Evolutionary conservation across 2,329 filamentous ascomycete species (phyloP), one percentile per base, ranked within the genome.

Genomic region (Metarhizium rileyi): DNA sequence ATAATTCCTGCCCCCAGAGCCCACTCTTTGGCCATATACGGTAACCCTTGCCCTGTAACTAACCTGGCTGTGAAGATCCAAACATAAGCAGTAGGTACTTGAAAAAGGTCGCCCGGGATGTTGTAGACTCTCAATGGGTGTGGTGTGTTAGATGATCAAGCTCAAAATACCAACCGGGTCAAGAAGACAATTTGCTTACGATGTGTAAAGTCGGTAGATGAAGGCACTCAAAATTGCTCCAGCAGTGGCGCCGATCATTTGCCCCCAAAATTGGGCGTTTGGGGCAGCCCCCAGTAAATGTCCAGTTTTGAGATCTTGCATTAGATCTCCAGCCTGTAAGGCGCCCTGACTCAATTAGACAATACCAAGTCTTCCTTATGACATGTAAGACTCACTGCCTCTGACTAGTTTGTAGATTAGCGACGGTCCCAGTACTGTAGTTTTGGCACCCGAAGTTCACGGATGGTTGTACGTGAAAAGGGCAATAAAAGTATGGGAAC

Each of bases 11-110:
- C 84, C 0, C 81, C 83, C 1, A 83, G 67, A 1, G 91, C 87
- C 72, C 86, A 94, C 60, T 90, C 82, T 61, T 80, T 81, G 0
- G 89, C 90, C 82, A 90, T 90, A 1, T 80, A 74, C 1, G 93
- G 93, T 40, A 98, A 65, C 0, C 93, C 93, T 56, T 93, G 79
- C 2, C 93, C 93, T 0, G 90, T 97, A 9, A 98, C 90, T 2
- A 98, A 75, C 16, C 93, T 77, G 1, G 93, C 91, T 0, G 93
- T 98, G 66, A 96, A 96, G 48, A 98, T 87, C 93, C 93, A 98
- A 5, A 98, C 90, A 63, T 91, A 96, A 1, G 84, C 91, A 0
- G 93, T 97, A 0, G 93, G 93, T 1, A 95, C 90, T 62, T 95
- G 86, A 65, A 98, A 97, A 48, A 96, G 72, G 9, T 88, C 84